Evolutionary conservation across 208 protist species (phyloP), one percentile per base, ranked within the genome.

Genomic region (Novymonas esmeraldas): DNA sequence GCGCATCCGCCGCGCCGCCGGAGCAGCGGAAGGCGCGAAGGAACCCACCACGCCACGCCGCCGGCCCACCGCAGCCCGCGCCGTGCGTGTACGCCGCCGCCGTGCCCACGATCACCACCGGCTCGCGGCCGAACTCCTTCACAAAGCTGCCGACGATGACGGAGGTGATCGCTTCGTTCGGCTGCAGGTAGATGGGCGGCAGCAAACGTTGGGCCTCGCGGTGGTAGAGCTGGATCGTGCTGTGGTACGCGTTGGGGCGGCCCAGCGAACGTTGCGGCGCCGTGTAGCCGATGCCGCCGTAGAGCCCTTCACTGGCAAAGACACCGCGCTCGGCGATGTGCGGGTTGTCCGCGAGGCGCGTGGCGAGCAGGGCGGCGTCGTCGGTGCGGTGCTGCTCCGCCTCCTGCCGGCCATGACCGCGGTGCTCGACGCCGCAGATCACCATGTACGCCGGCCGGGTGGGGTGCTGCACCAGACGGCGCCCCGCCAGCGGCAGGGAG

Each of bases 141-240:
- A 73, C 29, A 58, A 95, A 93, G 56, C 78, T 89, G n/a, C 87
- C 90, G 28, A 92, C 72, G 6, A 69, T 68, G 6, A 82, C 73
- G 13, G 73, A 78, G n/a, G 87, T 72, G 36, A 84, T 82, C 31
- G 82, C 84, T 34, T 93, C 90, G 36, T 82, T 79, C 7, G 84
- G 77, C 29, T 79, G 73, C 46, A 93, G 83, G 71, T 89, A 84
- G 59, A 87, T 78, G 11, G 84, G 84, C 36, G 84, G 78, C 28
- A 82, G 73, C 46, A 93, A 60, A 3, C 69, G 70, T 54, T 87
- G 75, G 22, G 75, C 70, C 4, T 59, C 78, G n/a, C 78, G 73
- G 67, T 93, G 78, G 45, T 89, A 93, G 36, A 95, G 75, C 70
- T 95, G 90, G 34, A 95, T 31, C 36, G 81, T 83, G 66, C 89